Base-by-base conservation (phyloP, 2,329 filamentous ascomycete genomes). In the Calycina herbarum region DNA sequence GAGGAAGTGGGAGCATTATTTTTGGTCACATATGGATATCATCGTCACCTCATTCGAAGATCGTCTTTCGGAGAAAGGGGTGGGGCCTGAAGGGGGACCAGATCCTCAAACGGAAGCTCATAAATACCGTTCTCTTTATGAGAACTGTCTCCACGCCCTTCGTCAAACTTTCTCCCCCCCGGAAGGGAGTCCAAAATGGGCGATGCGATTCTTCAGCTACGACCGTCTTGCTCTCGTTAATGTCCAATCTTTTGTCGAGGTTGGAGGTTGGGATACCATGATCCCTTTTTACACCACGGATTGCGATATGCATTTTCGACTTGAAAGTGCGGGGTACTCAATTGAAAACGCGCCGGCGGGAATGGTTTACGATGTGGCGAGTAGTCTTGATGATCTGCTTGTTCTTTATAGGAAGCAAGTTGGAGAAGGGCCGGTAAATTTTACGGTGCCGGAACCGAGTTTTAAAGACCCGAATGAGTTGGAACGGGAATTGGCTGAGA, bases 271-370 rank as follows among this genome's bases (percentile, higher is more conserved):
- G 83, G 85, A 88, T 71, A 82, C 82, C 0, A 75, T 83, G 65
- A 86, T 88, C 51, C 83, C 85, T 0, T 87, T 82, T 70, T 87
- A 87, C 72, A 79, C 81, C 66, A 84, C 81, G 40, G 85, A 87
- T 71, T 87, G 83, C 74, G 84, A 86, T 71, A 81, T 83, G 77
- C 82, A 85, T 70, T 76, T 76, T 6, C 78, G 83, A 3, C 68
- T 85, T n/a, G 66, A 69, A 5, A 83, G 84, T 81, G 75, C 73
- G 15, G 78, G 79, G 4, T 82, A 80, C 77, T 78, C 75, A 5
- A 79, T 78, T 63, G 68, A 71, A 5, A 78, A 82, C 57, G 74
- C 68, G 1, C 74, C 73, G 5, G 78, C 76, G 3, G 82, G 80
- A 15, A 76, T 81, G 35, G 76, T 85, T 48, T 81, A 78, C 35